Evolutionary conservation across 129 eudicot species (phyloP).

Genomic region (Artemisia annua): DNA sequence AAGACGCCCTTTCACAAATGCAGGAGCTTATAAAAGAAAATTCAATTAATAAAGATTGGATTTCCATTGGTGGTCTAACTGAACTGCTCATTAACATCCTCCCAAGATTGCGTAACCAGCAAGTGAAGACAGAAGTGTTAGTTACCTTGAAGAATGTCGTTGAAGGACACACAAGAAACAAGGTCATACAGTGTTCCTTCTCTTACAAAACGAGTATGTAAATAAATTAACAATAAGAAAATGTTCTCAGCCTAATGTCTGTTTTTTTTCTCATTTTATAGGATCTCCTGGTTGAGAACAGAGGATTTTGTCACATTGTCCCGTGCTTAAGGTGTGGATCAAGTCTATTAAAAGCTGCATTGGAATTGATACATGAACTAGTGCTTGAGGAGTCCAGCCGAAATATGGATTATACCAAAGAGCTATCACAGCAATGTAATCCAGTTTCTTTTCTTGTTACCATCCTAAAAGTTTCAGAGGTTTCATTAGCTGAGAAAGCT

Average conservation of each 20-base stretch:
- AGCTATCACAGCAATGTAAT: slow-evolving; percentile 41
- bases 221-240: background rate
- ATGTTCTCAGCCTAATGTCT: slow-evolving; percentile 8
- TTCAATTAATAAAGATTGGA: slow-evolving; percentile 62
- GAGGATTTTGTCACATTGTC: slow-evolving; percentile 45
- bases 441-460: slow-evolving; percentile 49
- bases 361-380: slow-evolving; percentile 54
- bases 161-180: slow-evolving; percentile 62
- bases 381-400: slow-evolving; percentile 37
- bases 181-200: slow-evolving; percentile 29
- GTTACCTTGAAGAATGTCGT: slow-evolving; percentile 42
- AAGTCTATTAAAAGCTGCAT: slow-evolving; percentile 43
- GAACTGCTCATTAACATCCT: slow-evolving; percentile 40
- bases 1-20: slow-evolving; percentile 45
- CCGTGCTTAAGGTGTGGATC: slow-evolving; percentile 46
- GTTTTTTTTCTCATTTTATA: slow-evolving; percentile 15
- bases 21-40: slow-evolving; percentile 52
- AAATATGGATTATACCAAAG: slow-evolving; percentile 35
- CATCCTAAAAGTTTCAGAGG: slow-evolving; percentile 28
- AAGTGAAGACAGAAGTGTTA: slow-evolving; percentile 38
- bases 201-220: background rate
- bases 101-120: slow-evolving; percentile 27
- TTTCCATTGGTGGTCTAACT: slow-evolving; percentile 60
- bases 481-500: slow-evolving; percentile 38
- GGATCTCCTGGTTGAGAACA: slow-evolving; percentile 48